Conservation (phyloP, 2,329 filamentous ascomycete genomes). For the Phaeosphaeriaceae sp. region DNA sequence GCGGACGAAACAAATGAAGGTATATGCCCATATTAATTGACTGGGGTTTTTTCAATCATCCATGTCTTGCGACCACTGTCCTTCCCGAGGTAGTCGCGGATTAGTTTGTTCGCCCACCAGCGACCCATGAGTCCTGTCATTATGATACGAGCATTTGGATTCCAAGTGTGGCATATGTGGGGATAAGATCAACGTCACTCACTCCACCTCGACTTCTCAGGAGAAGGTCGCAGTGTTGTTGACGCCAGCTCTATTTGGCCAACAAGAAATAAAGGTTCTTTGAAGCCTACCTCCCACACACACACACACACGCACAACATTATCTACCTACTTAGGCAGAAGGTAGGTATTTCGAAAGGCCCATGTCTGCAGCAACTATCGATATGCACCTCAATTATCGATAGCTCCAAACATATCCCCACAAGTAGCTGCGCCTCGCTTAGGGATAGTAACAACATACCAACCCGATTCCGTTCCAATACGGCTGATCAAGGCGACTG, state of each 20-base stretch:
- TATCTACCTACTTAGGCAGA: too few species aligned
- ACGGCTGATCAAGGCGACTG: too few species aligned
- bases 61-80: not conserved
- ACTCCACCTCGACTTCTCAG: too few species aligned
- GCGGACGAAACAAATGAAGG: not conserved
- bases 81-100: not conserved
- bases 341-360: too few species aligned
- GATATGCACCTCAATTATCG: conserved; percentile 13
- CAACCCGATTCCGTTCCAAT: not conserved
- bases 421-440: not conserved
- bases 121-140: not conserved
- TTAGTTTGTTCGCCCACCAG: too few species aligned
- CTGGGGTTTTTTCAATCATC: not conserved
- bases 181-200: conserved; percentile 8
- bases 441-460: not conserved
- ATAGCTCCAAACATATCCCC: not conserved
- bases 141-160: conserved; percentile 8
- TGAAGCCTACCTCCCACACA: too few species aligned
- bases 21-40: conserved; percentile 1
- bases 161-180: conserved; percentile 11
- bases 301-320: too few species aligned
- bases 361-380: conserved; percentile 7
- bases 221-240: conserved; percentile 10
- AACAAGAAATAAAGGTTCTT: too few species aligned
- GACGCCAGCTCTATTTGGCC: too few species aligned